Evolutionary conservation across 2,329 filamentous ascomycete genomes (phyloP).

Genomic region (Coniochaeta sp.): DNA sequence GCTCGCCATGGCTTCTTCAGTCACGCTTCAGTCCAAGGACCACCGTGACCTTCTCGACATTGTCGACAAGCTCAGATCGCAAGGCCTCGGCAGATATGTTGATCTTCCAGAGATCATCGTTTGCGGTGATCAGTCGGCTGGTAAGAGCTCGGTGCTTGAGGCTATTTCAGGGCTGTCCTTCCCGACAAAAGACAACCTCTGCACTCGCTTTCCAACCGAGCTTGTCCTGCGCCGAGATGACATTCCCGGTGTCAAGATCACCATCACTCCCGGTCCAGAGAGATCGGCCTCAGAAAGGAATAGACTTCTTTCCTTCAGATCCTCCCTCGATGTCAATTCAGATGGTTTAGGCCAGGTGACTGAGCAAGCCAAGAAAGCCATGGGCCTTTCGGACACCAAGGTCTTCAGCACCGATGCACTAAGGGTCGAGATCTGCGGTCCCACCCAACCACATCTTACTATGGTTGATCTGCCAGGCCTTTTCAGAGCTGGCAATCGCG

Average conservation of each 20-base stretch:
- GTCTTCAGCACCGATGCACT: conserved; percentile 39
- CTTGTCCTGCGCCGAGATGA: conserved; percentile 38
- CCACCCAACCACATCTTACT: conserved; percentile 42
- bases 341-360: conserved; percentile 25
- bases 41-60: conserved; percentile 29
- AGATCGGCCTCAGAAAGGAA: conserved; percentile 17
- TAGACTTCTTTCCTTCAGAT: conserved; percentile 18
- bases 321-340: conserved; percentile 8
- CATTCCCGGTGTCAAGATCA: conserved; percentile 24
- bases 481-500: conserved; percentile 38
- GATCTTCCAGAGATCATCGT: conserved; percentile 44
- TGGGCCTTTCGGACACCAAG: conserved; percentile 36
- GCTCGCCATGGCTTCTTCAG: not conserved
- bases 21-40: conserved; percentile 11
- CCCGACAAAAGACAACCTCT: conserved; percentile 48
- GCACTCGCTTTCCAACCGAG: conserved; percentile 57
- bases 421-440: conserved; percentile 38
- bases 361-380: conserved; percentile 31
- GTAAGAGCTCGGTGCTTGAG: conserved; percentile 59
- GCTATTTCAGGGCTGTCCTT: conserved; percentile 56
- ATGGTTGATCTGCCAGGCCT: conserved; percentile 53
- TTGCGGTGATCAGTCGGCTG: conserved; percentile 53
- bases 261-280: conserved; percentile 25
- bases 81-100: conserved; percentile 28
- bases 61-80: conserved; percentile 28